Conservation (phyloP, 1,284 basidiomycete genomes). For the Clitocybe nebularis region DNA sequence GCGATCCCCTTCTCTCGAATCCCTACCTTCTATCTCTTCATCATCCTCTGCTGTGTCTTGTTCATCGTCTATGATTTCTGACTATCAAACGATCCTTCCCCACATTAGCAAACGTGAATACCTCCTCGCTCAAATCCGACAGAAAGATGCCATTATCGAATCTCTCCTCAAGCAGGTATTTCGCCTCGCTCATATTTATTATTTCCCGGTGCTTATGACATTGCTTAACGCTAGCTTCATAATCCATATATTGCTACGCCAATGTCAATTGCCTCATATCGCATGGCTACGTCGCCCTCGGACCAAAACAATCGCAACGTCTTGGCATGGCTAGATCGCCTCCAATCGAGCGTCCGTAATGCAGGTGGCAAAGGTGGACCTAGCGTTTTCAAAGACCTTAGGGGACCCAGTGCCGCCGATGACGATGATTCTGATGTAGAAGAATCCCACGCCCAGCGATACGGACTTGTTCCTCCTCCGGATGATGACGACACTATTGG, state of each 20-base stretch:
- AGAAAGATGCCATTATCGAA: slow-evolving; percentile 81
- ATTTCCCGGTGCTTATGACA: slow-evolving; percentile 6
- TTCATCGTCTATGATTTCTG: slow-evolving; percentile 23
- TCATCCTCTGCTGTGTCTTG: slow-evolving; percentile 26
- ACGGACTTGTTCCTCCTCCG: slow-evolving; percentile 17
- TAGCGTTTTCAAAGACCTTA: slow-evolving; percentile 43
- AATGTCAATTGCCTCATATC: slow-evolving; percentile 70
- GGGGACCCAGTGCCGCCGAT: slow-evolving; percentile 21
- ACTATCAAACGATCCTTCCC: slow-evolving; percentile 31
- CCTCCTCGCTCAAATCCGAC: slow-evolving; percentile 73
- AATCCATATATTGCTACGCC: slow-evolving; percentile 76
- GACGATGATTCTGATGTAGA: slow-evolving; percentile 35
- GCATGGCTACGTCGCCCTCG: slow-evolving; percentile 67
- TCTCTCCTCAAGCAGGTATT: slow-evolving; percentile 72
- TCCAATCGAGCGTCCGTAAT: slow-evolving; percentile 35
- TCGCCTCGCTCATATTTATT: neutral
- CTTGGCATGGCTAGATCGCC: slow-evolving; percentile 62
- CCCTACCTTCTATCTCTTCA: slow-evolving; percentile 25
- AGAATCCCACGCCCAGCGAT: slow-evolving; percentile 20
- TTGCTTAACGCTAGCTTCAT: slow-evolving; percentile 47
- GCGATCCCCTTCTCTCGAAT: slow-evolving; percentile 16
- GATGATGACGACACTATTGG: slow-evolving; percentile 29
- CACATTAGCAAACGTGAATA: slow-evolving; percentile 72
- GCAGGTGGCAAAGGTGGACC: slow-evolving; percentile 33
- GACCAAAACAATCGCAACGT: slow-evolving; percentile 65